A percentile compares a stretch with the other conserved stretches of the same genome.
phyloP scores from a whole-genome alignment of 2,329 filamentous ascomycete genomes.

The Colletotrichum godetiae region DNA sequence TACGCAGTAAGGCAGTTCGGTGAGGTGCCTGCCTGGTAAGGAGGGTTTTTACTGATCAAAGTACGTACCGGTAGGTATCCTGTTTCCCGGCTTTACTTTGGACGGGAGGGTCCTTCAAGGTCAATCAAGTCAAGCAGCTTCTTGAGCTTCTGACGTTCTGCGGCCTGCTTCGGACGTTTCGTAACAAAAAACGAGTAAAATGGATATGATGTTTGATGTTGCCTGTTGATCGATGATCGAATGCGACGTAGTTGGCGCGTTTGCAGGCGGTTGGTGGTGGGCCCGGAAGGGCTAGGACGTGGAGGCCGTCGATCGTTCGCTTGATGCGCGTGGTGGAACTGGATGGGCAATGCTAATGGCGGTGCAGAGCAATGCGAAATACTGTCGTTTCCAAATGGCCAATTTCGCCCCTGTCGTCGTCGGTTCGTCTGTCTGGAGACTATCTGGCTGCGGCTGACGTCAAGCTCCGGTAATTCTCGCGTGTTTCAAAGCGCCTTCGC shows the following conservation, averaged over 20 bases:
- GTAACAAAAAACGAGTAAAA: constrained; percentile 16
- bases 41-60: not conserved
- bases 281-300: not conserved
- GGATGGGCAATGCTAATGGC: constrained; percentile 2
- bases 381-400: constrained; percentile 1
- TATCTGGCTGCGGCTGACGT: constrained; percentile 18
- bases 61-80: not conserved
- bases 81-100: not conserved
- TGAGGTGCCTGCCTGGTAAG: not conserved
- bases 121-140: not conserved
- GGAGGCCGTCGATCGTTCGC: constrained; percentile 3
- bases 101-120: not conserved
- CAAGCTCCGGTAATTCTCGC: constrained; percentile 17
- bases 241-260: constrained; percentile 23
- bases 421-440: not conserved
- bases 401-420: constrained; percentile 7
- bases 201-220: constrained; percentile 25
- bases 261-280: not conserved
- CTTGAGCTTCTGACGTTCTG: not conserved
- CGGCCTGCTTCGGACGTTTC: constrained; percentile 9
- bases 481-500: constrained; percentile 29
- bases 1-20: no score
- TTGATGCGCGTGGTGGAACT: not conserved
- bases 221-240: constrained; percentile 20
- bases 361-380: constrained; percentile 7